These are phyloP conservation scores for Salvia splendens DNA, from an alignment of 257 asterid genomes.

Conservation along the genomic window DNA sequence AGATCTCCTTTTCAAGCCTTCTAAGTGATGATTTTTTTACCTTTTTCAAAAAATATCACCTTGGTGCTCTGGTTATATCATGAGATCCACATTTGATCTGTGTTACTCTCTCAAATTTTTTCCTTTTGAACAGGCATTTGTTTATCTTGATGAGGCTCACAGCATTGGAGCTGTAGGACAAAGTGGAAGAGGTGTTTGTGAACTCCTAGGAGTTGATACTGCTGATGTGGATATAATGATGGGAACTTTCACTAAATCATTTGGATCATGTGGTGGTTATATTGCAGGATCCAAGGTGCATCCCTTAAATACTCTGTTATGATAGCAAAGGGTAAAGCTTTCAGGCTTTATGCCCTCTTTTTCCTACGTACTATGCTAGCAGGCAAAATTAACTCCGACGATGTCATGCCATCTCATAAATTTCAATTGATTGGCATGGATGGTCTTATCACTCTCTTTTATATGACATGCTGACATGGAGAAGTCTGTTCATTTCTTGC, in stretches of 20 bases:
- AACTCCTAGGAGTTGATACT: constrained; percentile 92
- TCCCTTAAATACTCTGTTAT: constrained; percentile 21
- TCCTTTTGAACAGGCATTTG: constrained; percentile 57
- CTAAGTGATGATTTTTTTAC: background rate
- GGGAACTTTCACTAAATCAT: constrained; percentile 99
- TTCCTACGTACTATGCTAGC: background rate
- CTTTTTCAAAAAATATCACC: background rate
- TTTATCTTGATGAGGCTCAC: constrained; percentile 98
- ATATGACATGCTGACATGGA: background rate
- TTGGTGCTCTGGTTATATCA: background rate
- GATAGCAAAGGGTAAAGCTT: background rate
- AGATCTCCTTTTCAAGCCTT: constrained; percentile 22
- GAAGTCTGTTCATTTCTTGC: constrained; percentile 3
- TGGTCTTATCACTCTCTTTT: background rate
- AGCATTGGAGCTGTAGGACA: constrained; percentile 98
- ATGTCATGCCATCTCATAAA: background rate
- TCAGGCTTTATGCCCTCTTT: background rate
- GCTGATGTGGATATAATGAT: constrained; percentile 95
- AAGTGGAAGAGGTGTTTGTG: constrained; percentile 97
- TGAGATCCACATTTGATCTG: constrained; percentile 2
- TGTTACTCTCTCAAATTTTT: constrained; percentile 13
- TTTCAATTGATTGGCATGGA: background rate
- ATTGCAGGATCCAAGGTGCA: constrained; percentile 93
- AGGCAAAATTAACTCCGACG: background rate
- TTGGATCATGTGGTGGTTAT: constrained; percentile 99